Evolutionary conservation across 495 filamentous ascomycete genomes (phyloP).

Genomic region (Thermothielavioides terrestris): DNA sequence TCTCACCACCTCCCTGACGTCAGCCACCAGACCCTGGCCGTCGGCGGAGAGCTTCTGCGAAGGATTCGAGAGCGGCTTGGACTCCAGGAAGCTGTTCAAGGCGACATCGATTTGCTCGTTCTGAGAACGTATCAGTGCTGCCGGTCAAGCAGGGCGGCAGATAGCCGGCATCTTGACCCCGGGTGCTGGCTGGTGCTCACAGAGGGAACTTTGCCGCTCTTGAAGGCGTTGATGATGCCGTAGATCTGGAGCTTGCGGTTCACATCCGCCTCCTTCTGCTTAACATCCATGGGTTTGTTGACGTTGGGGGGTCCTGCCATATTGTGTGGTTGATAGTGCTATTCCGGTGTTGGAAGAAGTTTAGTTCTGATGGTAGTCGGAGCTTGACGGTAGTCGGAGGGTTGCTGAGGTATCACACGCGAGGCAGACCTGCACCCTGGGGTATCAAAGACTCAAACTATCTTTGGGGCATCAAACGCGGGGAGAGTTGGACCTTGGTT

Average conservation of each 20-base stretch:
- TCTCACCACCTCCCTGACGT: conserved; percentile 75
- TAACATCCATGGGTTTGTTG: conserved; percentile 57
- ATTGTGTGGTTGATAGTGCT: conserved; percentile 12
- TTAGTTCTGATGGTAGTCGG: background rate
- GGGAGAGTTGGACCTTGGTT: background rate
- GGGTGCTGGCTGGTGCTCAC: conserved; percentile 50
- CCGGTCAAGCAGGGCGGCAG: background rate
- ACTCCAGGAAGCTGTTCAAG: conserved; percentile 71
- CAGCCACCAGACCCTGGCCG: conserved; percentile 64
- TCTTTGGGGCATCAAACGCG: conserved; percentile 7
- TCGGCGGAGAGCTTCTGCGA: conserved; percentile 74
- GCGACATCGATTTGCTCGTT: conserved; percentile 96
- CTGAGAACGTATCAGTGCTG: conserved; percentile 25
- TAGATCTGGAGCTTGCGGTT: conserved; percentile 93
- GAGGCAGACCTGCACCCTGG: too few relatives aligned
- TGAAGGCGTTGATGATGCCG: conserved; percentile 83
- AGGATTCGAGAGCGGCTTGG: conserved; percentile 57
- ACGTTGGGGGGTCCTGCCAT: conserved; percentile 36
- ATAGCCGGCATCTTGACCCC: too few relatives aligned
- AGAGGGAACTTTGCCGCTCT: conserved; percentile 83
- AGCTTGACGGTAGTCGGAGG: background rate
- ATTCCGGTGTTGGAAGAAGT: background rate
- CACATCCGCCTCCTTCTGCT: conserved; percentile 59
- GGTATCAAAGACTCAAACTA: conserved; percentile 14
- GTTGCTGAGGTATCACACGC: conserved; percentile 7